A percentile compares a stretch with the other conserved stretches of the same genome.
These are phyloP conservation scores for Dothiorella sarmentorum DNA, from an alignment of 2,329 filamentous ascomycete genomes.

Conservation along the genomic window DNA sequence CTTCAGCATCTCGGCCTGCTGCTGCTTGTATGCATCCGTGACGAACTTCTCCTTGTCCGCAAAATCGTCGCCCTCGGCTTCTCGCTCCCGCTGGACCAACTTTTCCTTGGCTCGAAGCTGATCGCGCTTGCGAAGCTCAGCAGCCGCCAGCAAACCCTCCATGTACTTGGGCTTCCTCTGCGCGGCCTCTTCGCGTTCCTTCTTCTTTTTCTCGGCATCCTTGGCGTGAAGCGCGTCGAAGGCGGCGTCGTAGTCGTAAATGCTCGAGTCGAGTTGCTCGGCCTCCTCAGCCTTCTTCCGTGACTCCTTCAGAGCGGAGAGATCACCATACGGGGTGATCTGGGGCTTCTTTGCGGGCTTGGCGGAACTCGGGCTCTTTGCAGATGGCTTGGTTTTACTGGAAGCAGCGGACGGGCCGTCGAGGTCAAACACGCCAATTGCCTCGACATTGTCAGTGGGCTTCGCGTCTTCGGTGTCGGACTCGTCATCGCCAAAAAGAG, in stretches of 20 bases:
- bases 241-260: constrained; percentile 83
- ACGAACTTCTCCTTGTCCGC: constrained; percentile 84
- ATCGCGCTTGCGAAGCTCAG: constrained; percentile 74
- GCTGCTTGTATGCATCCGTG: constrained; percentile 75
- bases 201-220: constrained; percentile 54
- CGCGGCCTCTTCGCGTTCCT: constrained; percentile 50
- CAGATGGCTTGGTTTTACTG: constrained; percentile 27
- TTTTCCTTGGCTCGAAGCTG: constrained; percentile 76
- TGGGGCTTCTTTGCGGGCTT: constrained; percentile 36
- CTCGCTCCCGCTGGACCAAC: constrained; percentile 71
- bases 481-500: constrained; percentile 53
- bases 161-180: constrained; percentile 75
- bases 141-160: constrained; percentile 67
- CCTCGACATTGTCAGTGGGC: constrained; percentile 42
- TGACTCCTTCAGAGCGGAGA: constrained; percentile 62
- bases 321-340: constrained; percentile 53
- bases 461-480: constrained; percentile 51
- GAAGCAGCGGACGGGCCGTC: constrained; percentile 36
- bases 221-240: constrained; percentile 69
- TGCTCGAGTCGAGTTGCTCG: constrained; percentile 64
- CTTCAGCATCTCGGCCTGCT: constrained; percentile 70
- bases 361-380: constrained; percentile 27
- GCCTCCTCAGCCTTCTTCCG: constrained; percentile 64
- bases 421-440: constrained; percentile 54
- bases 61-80: constrained; percentile 76